A percentile compares a stretch with the other conserved stretches of the same genome.
Conservation (phyloP, 1,139 yeast species). For the Maudiozyma humilis region DNA sequence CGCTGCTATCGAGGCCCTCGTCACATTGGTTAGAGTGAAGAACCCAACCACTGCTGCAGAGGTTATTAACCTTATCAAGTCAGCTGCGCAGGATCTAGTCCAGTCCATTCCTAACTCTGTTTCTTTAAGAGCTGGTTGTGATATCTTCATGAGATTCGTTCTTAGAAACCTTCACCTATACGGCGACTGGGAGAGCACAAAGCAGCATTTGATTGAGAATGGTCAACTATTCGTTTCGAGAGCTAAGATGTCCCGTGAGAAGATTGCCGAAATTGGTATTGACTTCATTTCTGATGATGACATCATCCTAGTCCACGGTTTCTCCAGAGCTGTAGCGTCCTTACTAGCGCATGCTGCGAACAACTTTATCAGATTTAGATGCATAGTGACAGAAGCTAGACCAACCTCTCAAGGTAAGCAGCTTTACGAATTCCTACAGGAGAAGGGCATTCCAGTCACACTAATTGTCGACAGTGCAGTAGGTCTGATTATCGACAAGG, state of each 20-base stretch:
- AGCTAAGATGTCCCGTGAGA: slow-evolving; percentile 82
- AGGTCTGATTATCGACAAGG: slow-evolving; percentile 83
- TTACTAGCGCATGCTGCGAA: slow-evolving; percentile 67
- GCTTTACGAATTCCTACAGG: slow-evolving; percentile 63
- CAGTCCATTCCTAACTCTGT: slow-evolving; percentile 80
- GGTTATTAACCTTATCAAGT: slow-evolving; percentile 68
- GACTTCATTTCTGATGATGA: slow-evolving; percentile 93
- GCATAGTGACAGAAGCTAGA: slow-evolving; percentile 86
- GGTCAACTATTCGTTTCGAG: slow-evolving; percentile 87
- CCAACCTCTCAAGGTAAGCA: slow-evolving; percentile 74
- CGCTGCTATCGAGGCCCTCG: slow-evolving; percentile 93
- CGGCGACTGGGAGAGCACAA: slow-evolving; percentile 95
- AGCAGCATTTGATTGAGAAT: slow-evolving; percentile 79
- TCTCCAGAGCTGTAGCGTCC: slow-evolving; percentile 81
- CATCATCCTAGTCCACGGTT: slow-evolving; percentile 81
- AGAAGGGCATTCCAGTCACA: slow-evolving; percentile 83
- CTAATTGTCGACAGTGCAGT: slow-evolving; percentile 90
- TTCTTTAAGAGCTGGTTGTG: slow-evolving; percentile 95
- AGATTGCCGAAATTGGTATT: slow-evolving; percentile 80
- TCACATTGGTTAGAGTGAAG: slow-evolving; percentile 68
- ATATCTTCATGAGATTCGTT: slow-evolving; percentile 88
- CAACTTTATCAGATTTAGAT: slow-evolving; percentile 73
- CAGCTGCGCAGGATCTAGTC: slow-evolving; percentile 68
- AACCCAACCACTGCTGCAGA: slow-evolving; percentile 93
- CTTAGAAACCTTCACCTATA: slow-evolving; percentile 80